phyloP scores from a whole-genome alignment of 208 protist genomes.

The Acanthamoeba sp. region DNA sequence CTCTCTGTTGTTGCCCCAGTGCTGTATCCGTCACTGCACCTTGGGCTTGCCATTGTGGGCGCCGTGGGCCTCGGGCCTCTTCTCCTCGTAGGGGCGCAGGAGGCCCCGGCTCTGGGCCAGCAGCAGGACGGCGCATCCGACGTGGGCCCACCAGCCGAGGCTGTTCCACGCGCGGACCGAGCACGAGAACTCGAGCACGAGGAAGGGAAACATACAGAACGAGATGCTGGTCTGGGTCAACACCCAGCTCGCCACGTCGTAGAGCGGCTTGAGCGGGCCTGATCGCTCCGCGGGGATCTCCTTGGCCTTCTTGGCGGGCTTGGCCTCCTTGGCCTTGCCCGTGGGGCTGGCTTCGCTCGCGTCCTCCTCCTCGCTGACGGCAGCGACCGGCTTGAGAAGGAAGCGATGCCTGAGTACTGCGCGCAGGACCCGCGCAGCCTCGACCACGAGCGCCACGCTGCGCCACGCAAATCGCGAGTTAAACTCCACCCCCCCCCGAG shows the following conservation, averaged over 20 bases:
- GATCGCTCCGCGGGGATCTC: neutral
- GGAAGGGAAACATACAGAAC: slow-evolving; percentile 14
- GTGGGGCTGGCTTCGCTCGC: neutral
- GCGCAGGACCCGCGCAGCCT: neutral
- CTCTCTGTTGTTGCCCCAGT: neutral
- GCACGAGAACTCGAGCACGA: slow-evolving; percentile 48
- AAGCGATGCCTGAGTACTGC: neutral
- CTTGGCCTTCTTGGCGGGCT: neutral
- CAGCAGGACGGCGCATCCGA: slow-evolving; percentile 13
- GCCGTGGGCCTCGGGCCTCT: neutral
- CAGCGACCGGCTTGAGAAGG: neutral
- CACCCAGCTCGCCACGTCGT: slow-evolving; percentile 22
- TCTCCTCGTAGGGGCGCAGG: slow-evolving; percentile 22
- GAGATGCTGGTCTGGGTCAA: slow-evolving; percentile 53
- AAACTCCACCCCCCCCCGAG: too few relatives aligned
- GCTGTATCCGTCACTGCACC: neutral
- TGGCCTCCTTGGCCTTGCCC: slow-evolving; percentile 58
- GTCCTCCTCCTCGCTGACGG: neutral
- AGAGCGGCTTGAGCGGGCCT: slow-evolving; percentile 1
- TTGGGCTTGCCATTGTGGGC: neutral
- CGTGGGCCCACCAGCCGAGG: slow-evolving; percentile 24
- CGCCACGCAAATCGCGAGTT: neutral
- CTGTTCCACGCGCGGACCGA: slow-evolving; percentile 16
- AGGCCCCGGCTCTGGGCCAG: neutral
- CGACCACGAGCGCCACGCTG: slow-evolving; percentile 1